Conservation (phyloP, 495 filamentous ascomycete genomes). For the Haplographium delicatum region DNA sequence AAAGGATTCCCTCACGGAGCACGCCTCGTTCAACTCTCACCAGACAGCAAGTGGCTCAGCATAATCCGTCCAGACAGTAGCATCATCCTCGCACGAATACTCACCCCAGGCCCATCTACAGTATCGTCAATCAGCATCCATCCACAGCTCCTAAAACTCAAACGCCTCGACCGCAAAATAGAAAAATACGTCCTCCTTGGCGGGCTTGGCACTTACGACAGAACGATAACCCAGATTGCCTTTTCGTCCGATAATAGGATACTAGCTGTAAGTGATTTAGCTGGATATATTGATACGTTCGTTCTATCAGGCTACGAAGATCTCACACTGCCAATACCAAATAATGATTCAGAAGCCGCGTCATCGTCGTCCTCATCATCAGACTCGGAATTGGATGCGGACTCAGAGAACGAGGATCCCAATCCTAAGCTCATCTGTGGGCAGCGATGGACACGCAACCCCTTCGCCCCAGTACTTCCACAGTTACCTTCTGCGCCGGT, state of each 20-base stretch:
- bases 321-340: slow-evolving; percentile 17
- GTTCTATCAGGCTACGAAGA: slow-evolving; percentile 55
- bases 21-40: slow-evolving; percentile 66
- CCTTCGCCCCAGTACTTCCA: slow-evolving; percentile 65
- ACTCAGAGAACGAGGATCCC: slow-evolving; percentile 25
- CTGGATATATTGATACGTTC: slow-evolving; percentile 86
- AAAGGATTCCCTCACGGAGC: slow-evolving; percentile 48
- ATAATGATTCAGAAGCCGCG: slow-evolving; percentile 18
- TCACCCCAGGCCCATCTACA: slow-evolving; percentile 47
- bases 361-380: slow-evolving; percentile 22
- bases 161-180: slow-evolving; percentile 51
- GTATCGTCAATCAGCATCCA: slow-evolving; percentile 41
- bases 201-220: slow-evolving; percentile 71
- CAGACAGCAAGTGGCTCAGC: slow-evolving; percentile 69
- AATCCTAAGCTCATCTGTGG: slow-evolving; percentile 24
- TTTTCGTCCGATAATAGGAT: slow-evolving; percentile 82
- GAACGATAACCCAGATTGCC: slow-evolving; percentile 63
- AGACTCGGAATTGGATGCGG: slow-evolving; percentile 43
- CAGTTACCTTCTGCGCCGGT: slow-evolving; percentile 65
- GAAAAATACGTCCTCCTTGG: slow-evolving; percentile 55
- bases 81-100: slow-evolving; percentile 63
- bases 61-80: slow-evolving; percentile 75
- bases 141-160: slow-evolving; percentile 45
- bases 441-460: slow-evolving; percentile 62
- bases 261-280: slow-evolving; percentile 71